phyloP scores from a whole-genome alignment of 202 grass and related monocot genomes.

The Bolboschoenoplectus hybrid region DNA sequence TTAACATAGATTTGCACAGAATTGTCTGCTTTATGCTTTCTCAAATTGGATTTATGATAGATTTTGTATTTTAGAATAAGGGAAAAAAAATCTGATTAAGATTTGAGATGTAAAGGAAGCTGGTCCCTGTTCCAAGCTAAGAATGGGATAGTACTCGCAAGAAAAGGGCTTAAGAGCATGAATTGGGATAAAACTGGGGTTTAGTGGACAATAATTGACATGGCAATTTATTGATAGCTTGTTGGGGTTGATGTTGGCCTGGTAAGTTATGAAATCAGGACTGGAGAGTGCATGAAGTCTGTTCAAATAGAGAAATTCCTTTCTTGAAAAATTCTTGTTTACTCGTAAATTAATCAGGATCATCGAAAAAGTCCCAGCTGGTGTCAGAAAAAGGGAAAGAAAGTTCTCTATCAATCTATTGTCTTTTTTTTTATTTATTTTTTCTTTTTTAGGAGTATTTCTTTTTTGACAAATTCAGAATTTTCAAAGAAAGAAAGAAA shows the following conservation, averaged over 20 bases:
- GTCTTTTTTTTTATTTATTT: neutral
- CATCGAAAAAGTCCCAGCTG: neutral
- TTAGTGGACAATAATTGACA: neutral
- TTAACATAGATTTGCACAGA: neutral
- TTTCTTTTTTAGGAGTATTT: neutral
- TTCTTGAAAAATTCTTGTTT: neutral
- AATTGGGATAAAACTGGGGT: neutral
- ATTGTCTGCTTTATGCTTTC: neutral
- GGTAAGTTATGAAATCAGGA: neutral
- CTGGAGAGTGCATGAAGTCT: neutral
- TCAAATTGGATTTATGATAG: neutral
- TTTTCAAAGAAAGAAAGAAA: neutral
- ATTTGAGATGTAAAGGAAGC: conserved; percentile 1
- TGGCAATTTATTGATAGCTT: neutral
- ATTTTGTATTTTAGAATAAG: neutral
- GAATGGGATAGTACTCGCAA: neutral
- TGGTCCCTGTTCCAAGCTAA: neutral
- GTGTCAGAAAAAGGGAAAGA: neutral
- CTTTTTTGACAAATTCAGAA: neutral
- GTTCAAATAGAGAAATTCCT: neutral
- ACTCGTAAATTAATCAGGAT: neutral
- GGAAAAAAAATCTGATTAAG: neutral
- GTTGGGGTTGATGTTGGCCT: neutral
- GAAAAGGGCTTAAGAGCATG: neutral
- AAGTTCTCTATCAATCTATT: neutral